Conservation (phyloP, 2,329 filamentous ascomycete genomes). For the Neopestalotiopsis sp. region DNA sequence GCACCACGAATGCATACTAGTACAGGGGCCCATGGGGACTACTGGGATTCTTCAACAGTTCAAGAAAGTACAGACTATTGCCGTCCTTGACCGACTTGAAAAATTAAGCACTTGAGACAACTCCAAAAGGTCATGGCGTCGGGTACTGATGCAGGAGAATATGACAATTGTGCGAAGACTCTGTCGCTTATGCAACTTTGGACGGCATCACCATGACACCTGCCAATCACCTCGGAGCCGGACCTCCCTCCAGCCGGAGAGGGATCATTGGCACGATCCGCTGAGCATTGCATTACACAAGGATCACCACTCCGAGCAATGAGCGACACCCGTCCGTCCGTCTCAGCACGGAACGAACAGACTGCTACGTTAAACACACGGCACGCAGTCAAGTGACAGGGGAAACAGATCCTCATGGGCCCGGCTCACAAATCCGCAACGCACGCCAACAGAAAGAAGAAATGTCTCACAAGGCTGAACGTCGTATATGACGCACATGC, state of each 20-base stretch:
- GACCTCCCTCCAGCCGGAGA: not conserved
- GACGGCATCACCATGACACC: not conserved
- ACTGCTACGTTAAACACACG: conserved; percentile 1
- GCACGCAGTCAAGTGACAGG: conserved; percentile 6
- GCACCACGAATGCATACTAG: not conserved
- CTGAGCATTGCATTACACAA: not conserved
- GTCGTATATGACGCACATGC: not conserved
- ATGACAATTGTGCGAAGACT: conserved; percentile 6
- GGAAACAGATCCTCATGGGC: not conserved
- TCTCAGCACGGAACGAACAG: not conserved
- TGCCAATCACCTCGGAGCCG: conserved; percentile 4
- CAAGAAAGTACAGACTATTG: not conserved
- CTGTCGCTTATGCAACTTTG: conserved; percentile 15
- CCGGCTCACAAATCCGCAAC: not conserved
- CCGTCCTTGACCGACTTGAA: conserved; percentile 8
- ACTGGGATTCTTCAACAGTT: conserved; percentile 1
- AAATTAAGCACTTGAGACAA: conserved; percentile 8
- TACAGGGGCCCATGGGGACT: not conserved
- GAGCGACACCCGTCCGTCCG: not conserved
- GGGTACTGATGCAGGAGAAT: conserved; percentile 15
- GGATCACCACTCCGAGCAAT: not conserved
- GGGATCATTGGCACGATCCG: conserved; percentile 7
- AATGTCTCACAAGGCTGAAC: conserved; percentile 18
- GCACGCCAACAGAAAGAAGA: not conserved
- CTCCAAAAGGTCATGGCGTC: conserved; percentile 16